These are phyloP conservation scores for Eutrema japonicum DNA, from an alignment of 345 rosid genomes.

Conservation along the genomic window DNA sequence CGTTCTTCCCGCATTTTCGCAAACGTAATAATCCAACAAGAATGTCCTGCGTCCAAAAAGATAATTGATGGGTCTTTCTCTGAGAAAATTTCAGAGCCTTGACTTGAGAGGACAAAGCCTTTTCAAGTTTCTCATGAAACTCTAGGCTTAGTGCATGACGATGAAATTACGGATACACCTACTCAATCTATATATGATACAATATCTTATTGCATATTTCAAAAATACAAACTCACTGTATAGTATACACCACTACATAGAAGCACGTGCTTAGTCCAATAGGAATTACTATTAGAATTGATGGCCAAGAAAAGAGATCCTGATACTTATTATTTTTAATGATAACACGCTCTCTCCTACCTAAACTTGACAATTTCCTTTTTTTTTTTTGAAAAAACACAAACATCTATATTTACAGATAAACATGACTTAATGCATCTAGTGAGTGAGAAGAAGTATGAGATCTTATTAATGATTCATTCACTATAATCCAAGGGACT, in stretches of 20 bases:
- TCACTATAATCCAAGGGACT: background rate
- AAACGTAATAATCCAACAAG: slow-evolving; percentile 92
- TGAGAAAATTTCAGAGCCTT: background rate
- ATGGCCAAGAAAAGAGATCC: slow-evolving; percentile 4
- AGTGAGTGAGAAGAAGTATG: slow-evolving; percentile 1
- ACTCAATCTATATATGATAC: background rate
- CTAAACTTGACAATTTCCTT: background rate
- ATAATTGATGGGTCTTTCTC: background rate
- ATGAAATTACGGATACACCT: background rate
- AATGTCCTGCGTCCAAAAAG: slow-evolving; percentile 68
- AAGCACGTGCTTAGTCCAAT: background rate
- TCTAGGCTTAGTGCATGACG: background rate
- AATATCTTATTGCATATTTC: background rate
- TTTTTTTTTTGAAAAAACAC: background rate
- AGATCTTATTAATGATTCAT: background rate
- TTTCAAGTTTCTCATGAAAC: slow-evolving; percentile 1
- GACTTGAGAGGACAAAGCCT: background rate
- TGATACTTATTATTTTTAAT: background rate
- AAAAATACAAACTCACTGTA: background rate
- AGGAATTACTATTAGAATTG: background rate
- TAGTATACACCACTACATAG: background rate
- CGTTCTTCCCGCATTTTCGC: slow-evolving; percentile 85
- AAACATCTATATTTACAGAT: slow-evolving; percentile 17
- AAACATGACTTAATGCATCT: slow-evolving; percentile 14
- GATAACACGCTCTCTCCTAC: slow-evolving; percentile 1